phyloP scores from a whole-genome alignment of 2,329 filamentous ascomycete genomes.

The Colletotrichum tabaci region DNA sequence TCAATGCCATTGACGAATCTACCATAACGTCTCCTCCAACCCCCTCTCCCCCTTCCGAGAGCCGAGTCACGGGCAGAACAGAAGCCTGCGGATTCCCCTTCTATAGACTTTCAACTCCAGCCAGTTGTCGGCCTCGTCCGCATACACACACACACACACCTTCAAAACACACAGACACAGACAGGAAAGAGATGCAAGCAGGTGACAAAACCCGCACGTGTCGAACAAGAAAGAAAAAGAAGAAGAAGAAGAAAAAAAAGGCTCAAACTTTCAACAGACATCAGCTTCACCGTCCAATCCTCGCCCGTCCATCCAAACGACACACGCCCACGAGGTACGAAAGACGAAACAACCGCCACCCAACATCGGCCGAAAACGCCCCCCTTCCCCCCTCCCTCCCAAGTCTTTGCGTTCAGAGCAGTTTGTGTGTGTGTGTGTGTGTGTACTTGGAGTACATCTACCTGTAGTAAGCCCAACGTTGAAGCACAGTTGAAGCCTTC shows the following conservation, averaged over 20 bases:
- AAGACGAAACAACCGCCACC: constrained; percentile 11
- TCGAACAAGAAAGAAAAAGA: too few species aligned
- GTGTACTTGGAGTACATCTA: too few species aligned
- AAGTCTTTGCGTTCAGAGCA: background rate
- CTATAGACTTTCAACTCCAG: background rate
- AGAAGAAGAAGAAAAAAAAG: too few species aligned
- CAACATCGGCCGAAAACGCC: background rate
- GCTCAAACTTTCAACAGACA: background rate
- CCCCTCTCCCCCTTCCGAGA: background rate
- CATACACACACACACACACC: background rate
- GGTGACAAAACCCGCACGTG: background rate
- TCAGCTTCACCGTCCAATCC: background rate
- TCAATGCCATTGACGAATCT: background rate
- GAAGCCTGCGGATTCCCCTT: background rate
- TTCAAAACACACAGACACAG: too few species aligned
- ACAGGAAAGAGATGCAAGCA: too few species aligned
- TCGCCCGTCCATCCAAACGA: background rate
- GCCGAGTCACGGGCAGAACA: background rate
- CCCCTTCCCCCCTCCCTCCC: background rate
- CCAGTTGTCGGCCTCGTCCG: background rate
- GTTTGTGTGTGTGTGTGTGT: too few species aligned
- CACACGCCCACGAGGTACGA: background rate
- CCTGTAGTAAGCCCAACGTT: background rate
- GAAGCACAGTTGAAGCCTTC: background rate
- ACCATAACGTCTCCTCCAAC: background rate